Evolutionary conservation across 208 protist genomes (phyloP).

Genomic region (Crithidia fasciculata): DNA sequence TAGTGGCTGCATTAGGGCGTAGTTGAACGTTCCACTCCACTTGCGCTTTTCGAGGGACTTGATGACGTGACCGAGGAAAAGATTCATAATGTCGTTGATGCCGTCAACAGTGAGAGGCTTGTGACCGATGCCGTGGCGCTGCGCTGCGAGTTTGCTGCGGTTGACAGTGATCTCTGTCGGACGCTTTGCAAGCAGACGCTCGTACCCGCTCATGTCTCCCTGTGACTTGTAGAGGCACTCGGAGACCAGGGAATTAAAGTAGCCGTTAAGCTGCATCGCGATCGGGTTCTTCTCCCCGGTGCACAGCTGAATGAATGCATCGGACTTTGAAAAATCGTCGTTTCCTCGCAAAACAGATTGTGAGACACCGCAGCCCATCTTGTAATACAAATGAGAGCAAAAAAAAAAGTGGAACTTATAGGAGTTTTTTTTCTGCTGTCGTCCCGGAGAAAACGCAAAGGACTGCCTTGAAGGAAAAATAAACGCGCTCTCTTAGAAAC

Average conservation of each 20-base stretch:
- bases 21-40: constrained; percentile 31
- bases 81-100: constrained; percentile 24
- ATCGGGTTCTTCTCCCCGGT: constrained; percentile 22
- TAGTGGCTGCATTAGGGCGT: constrained; percentile 5
- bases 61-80: constrained; percentile 32
- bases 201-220: constrained; percentile 25
- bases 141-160: constrained; percentile 13
- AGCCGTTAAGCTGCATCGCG: constrained; percentile 22
- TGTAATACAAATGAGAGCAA: not conserved
- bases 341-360: constrained; percentile 17
- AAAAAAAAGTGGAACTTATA: not conserved
- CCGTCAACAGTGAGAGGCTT: constrained; percentile 27
- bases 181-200: constrained; percentile 24
- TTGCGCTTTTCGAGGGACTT: constrained; percentile 24
- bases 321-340: constrained; percentile 26
- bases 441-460: not conserved
- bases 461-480: too few relatives aligned
- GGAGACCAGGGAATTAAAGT: constrained; percentile 26
- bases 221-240: constrained; percentile 36
- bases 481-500: too few relatives aligned
- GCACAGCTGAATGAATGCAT: constrained; percentile 20
- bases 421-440: too few relatives aligned
- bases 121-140: constrained; percentile 21
- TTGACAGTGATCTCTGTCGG: constrained; percentile 20
- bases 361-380: constrained; percentile 23